These are phyloP conservation scores for Ruellia speciosa DNA, from an alignment of 305 asterid genomes.

Conservation along the genomic window DNA sequence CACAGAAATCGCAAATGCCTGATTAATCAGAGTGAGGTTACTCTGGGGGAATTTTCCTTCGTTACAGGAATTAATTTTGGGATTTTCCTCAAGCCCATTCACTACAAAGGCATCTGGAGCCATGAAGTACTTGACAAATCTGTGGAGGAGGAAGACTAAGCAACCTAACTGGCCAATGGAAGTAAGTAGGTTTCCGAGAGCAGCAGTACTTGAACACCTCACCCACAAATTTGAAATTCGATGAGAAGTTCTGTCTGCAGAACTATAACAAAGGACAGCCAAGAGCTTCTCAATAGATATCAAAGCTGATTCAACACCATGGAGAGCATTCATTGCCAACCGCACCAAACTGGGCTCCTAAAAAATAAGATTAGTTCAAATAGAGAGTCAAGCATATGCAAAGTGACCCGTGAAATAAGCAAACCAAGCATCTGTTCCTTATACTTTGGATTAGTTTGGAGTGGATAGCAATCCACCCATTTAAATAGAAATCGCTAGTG, in stretches of 20 bases:
- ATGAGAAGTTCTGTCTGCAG: conserved; percentile 81
- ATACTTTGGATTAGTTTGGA: not conserved
- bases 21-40: conserved; percentile 61
- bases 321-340: conserved; percentile 81
- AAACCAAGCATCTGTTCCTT: not conserved
- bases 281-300: conserved; percentile 58
- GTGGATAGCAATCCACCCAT: too few relatives aligned
- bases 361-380: conserved; percentile 22
- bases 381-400: conserved; percentile 4
- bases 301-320: conserved; percentile 81
- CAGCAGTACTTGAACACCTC: conserved; percentile 67
- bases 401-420: conserved; percentile 7
- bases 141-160: conserved; percentile 55
- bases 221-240: conserved; percentile 74
- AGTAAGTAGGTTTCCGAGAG: conserved; percentile 67
- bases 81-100: conserved; percentile 28
- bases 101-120: conserved; percentile 34
- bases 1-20: conserved; percentile 89
- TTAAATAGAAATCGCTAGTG: too few relatives aligned
- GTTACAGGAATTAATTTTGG: conserved; percentile 24
- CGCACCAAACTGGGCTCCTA: conserved; percentile 94
- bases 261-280: conserved; percentile 46
- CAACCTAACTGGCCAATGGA: conserved; percentile 81
- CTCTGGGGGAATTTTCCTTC: conserved; percentile 21
- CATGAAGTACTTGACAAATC: conserved; percentile 59